Percentiles rank a stretch among this genome's conserved stretches.
Conservation (phyloP, 345 rosid species). For the Sonneratia caseolaris region DNA sequence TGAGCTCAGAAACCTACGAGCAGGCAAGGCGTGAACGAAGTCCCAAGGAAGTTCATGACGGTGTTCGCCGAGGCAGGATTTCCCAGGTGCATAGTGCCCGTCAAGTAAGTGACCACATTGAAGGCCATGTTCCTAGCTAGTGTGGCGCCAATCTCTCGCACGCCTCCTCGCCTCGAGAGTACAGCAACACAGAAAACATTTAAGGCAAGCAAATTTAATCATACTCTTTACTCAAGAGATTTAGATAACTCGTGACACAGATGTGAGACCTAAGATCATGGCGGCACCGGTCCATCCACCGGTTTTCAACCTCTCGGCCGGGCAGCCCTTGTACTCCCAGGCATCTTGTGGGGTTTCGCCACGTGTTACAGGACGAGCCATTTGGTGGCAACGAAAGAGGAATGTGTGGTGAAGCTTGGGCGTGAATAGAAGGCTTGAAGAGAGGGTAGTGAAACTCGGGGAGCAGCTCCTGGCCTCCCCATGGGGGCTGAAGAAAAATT, state of each 20-base stretch:
- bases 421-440: background rate
- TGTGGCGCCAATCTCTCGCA: conserved; percentile 68
- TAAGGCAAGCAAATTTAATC: too few species aligned
- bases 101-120: conserved; percentile 84
- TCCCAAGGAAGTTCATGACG: conserved; percentile 87
- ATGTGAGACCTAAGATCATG: conserved; percentile 65
- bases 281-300: conserved; percentile 95
- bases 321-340: conserved; percentile 89
- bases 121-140: conserved; percentile 72
- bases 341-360: conserved; percentile 57
- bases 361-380: conserved; percentile 46
- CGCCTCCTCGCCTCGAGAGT: conserved; percentile 51
- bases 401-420: background rate
- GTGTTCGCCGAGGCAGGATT: conserved; percentile 82
- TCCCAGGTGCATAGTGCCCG: conserved; percentile 81
- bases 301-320: conserved; percentile 47
- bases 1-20: conserved; percentile 93
- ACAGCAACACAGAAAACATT: too few species aligned
- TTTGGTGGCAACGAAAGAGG: conserved; percentile 4
- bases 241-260: too few species aligned
- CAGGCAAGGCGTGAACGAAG: conserved; percentile 89
- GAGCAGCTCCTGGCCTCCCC: background rate
- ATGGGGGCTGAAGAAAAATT: background rate
- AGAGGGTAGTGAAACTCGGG: background rate
- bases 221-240: too few species aligned